Percentiles rank a stretch among this genome's conserved stretches.
Evolutionary conservation across 2,329 filamentous ascomycete genomes (phyloP).

Genomic region (Diplodia intermedia): DNA sequence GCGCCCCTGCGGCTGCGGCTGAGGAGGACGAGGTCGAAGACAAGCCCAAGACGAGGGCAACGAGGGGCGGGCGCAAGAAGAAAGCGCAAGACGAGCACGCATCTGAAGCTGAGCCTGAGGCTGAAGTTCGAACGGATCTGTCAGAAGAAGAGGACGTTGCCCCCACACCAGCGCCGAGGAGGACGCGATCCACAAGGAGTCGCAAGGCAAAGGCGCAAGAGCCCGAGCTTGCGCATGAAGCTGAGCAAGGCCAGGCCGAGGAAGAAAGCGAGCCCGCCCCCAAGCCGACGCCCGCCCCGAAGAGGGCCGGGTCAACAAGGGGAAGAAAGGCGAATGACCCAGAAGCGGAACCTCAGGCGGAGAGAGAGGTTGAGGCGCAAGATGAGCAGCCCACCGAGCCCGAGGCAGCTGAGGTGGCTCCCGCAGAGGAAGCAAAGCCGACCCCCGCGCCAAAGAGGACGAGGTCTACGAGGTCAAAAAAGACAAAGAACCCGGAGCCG

Average conservation of each 20-base stretch:
- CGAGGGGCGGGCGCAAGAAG: constrained; percentile 28
- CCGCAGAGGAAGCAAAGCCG: background rate
- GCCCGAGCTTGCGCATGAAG: background rate
- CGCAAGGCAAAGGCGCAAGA: constrained; percentile 18
- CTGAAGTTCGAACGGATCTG: background rate
- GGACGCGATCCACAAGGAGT: constrained; percentile 25
- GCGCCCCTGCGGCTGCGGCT: background rate
- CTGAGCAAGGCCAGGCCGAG: background rate
- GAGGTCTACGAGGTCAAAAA: constrained; percentile 15
- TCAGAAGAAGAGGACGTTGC: background rate
- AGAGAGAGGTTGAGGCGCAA: background rate
- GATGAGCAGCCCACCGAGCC: background rate
- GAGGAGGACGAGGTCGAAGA: constrained; percentile 2
- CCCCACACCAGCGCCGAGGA: background rate
- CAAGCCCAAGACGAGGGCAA: constrained; percentile 6
- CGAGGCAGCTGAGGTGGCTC: background rate
- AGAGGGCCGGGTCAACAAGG: constrained; percentile 19
- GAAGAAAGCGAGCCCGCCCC: constrained; percentile 9
- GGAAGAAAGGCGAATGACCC: constrained; percentile 16
- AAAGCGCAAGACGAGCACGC: constrained; percentile 12
- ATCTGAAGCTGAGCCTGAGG: background rate
- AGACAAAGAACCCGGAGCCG: constrained; percentile 7
- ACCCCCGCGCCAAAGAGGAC: constrained; percentile 5
- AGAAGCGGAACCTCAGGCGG: constrained; percentile 22
- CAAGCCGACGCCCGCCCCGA: constrained; percentile 7